Base-by-base conservation (phyloP, 169 alveolate species). In the Cryptosporidium ryanae region DNA sequence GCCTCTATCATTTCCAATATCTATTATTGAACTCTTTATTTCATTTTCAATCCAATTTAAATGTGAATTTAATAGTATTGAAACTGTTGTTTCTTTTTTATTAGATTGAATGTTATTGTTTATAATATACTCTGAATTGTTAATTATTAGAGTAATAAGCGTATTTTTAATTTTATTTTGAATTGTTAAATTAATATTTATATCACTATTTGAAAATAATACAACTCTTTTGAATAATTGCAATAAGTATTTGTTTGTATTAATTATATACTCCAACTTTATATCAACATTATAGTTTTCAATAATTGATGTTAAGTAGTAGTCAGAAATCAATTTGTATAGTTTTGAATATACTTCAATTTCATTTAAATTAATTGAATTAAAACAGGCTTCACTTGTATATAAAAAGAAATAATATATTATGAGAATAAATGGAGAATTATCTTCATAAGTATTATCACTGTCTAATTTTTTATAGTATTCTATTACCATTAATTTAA, bases 31-130 rank as follows among this genome's bases (percentile, higher is more conserved):
- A 2, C 29, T 54, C 31, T 10, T 68, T 34, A 68, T 68, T 17
- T 68, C 66, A 50, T 27, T 65, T 38, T 68, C 83, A 50, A 68
- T 52, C 83, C 83, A 68, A 54, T 6, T n/a, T 18, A 55, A 49
- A 29, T 68, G 83, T 18, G 65, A 50, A 48, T 18, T 12, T 7
- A 52, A 27, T 6, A 68, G 25, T 32, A 68, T 32, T 38, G 46
- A 38, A 38, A 38, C 8, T 38, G 46, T 6, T 38, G 8, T 38
- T 0, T 38, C 46, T 38, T 38, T 38, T 6, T 38, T 38, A 6
- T n/a, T 18, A 46, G 29, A 67, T 2, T 25, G 52, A n/a, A 6
- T 38, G 13, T 32, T 68, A 27, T 18, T 18, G 1, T 50, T 0
- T 43, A 68, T 50, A 17, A 68, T 31, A 38, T 38, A 38, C 5